Conservation (phyloP, 176 grass and related monocot species). For the Musa schizocarpa region DNA sequence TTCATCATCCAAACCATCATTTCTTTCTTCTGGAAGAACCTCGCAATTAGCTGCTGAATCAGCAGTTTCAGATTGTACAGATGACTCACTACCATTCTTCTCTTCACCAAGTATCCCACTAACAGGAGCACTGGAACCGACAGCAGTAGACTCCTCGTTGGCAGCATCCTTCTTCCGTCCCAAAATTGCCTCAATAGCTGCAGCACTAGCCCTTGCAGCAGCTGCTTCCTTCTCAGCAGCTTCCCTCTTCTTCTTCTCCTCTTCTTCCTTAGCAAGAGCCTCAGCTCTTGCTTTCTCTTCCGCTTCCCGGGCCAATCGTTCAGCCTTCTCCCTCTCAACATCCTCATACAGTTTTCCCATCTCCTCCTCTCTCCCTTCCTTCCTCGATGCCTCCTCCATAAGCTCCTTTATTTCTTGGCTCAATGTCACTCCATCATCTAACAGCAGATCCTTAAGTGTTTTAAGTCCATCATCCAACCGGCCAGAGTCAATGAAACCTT, state of each 20-base stretch:
- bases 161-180: slow-evolving; percentile 42
- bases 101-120: slow-evolving; percentile 28
- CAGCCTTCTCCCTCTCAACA: slow-evolving; percentile 55
- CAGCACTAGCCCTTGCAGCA: slow-evolving; percentile 66
- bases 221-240: slow-evolving; percentile 54
- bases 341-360: slow-evolving; percentile 53
- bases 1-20: background rate
- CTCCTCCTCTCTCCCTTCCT: slow-evolving; percentile 52
- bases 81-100: slow-evolving; percentile 18
- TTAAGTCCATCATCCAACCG: slow-evolving; percentile 34
- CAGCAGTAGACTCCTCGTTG: slow-evolving; percentile 12
- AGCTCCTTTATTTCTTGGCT: slow-evolving; percentile 58
- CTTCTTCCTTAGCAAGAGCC: slow-evolving; percentile 62
- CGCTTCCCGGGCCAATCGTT: slow-evolving; percentile 32
- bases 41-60: background rate
- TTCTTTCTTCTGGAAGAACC: background rate
- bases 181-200: slow-evolving; percentile 63
- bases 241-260: slow-evolving; percentile 56
- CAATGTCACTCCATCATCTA: slow-evolving; percentile 50
- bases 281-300: slow-evolving; percentile 59
- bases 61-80: slow-evolving; percentile 21
- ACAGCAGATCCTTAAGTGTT: slow-evolving; percentile 38
- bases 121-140: slow-evolving; percentile 2
- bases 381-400: slow-evolving; percentile 37
- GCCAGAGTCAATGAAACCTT: slow-evolving; percentile 28